phyloP scores from a whole-genome alignment of 306 rosid species.

The Lagenaria siceraria region DNA sequence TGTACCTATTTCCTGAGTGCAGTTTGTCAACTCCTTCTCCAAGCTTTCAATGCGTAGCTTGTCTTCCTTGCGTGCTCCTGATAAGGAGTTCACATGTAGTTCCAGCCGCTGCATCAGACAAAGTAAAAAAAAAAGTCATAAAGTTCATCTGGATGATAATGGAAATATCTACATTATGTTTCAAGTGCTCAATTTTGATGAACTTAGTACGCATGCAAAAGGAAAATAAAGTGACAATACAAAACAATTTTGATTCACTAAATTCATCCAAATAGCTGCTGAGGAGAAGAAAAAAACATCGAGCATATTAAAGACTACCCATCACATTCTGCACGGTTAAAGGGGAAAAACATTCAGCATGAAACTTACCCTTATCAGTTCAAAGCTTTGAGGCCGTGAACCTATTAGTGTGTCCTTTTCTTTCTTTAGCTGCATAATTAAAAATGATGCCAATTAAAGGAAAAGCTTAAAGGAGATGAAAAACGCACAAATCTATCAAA shows the following conservation, averaged over 20 bases:
- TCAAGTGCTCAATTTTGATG: neutral
- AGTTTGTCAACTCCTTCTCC: conserved; percentile 65
- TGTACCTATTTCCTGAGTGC: conserved; percentile 84
- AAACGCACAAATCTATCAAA: neutral
- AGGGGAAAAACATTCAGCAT: neutral
- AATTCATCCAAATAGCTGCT: neutral
- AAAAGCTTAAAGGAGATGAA: neutral
- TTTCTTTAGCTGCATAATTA: conserved; percentile 49
- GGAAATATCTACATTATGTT: neutral
- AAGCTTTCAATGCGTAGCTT: conserved; percentile 43
- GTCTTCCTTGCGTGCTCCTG: conserved; percentile 42
- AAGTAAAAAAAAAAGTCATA: conserved; percentile 14
- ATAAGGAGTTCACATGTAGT: conserved; percentile 35
- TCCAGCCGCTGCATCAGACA: conserved; percentile 46
- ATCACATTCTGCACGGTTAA: neutral
- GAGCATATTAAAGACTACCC: neutral
- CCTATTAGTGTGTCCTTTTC: conserved; percentile 41
- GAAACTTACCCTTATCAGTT: conserved; percentile 35
- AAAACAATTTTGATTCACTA: neutral
- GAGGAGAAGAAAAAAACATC: neutral
- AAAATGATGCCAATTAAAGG: neutral
- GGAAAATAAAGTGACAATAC: neutral
- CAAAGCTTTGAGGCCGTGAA: conserved; percentile 46
- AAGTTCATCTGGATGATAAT: neutral
- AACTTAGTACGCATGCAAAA: neutral